Base-by-base conservation (phyloP, 352 stramenopile genomes). In the Phytopythium delawarense region DNA sequence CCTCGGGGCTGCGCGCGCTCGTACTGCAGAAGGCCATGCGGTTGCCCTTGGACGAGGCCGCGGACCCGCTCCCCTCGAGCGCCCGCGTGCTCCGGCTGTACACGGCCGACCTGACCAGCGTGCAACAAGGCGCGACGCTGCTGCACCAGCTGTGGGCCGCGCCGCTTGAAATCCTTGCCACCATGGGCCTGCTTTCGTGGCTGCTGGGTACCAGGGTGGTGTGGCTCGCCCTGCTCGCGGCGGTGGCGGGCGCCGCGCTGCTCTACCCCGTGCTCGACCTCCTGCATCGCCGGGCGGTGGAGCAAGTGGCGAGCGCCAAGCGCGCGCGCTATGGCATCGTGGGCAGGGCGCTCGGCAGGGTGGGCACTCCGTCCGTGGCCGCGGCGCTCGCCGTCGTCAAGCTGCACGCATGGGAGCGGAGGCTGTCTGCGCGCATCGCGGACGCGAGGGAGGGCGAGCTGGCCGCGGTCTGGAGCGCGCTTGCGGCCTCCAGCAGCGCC, bases 311-410 rank as follows among this genome's bases (percentile, higher is more conserved):
- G 63, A 49, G 63, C 7, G 46, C 75, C 62, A 81, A 76, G 58
- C 78, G 87, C 53, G 77, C 76, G 58, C 80, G 84, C 28, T 76
- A 89, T 59, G 76, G 73, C 30, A 70, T 88, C 9, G 60, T 87
- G 32, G 77, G 70, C 21, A 79, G 91, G 39, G 77, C 92, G 49
- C 79, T 94, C 32, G 73, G 69, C 12, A 23, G 51, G 12, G 51
- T 57, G 28, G 51, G 51, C 8, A 57, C 51, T 2, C 15, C 28
- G 4, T 57, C 30, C 0, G 51, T 44, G n/a, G 51, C 51, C 28
- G 51, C 51, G 25, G 78, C 79, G 34, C 98, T 98, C 67, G 82
- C 92, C 53, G 96, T 97, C 58, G 94, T 98, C 68, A 99, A 99
- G 67, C 88, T 98, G 56, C 96, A 98, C 74, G 90, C 91, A 11